Evolutionary conservation across 495 filamentous ascomycete genomes (phyloP).

Genomic region (Cairneyella variabilis): DNA sequence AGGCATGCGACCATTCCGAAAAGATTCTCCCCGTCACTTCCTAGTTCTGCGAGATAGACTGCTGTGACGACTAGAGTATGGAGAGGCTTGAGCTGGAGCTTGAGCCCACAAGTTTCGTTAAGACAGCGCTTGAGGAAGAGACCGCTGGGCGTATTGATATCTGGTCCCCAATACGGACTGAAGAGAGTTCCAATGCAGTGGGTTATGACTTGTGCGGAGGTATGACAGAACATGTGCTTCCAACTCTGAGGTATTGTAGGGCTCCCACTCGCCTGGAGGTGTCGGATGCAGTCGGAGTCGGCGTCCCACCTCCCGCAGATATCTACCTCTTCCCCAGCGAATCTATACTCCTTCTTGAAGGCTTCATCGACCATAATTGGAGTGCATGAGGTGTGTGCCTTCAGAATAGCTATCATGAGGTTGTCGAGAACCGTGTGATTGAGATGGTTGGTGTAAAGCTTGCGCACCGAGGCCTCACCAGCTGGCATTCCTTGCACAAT

Average conservation of each 20-base stretch:
- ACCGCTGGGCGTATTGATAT: slow-evolving; percentile 33
- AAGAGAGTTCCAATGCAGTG: slow-evolving; percentile 33
- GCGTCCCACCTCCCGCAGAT: slow-evolving; percentile 41
- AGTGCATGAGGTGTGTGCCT: slow-evolving; percentile 31
- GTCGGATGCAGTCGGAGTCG: slow-evolving; percentile 32
- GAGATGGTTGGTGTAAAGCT: slow-evolving; percentile 29
- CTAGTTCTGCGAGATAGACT: slow-evolving; percentile 30
- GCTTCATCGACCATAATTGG: slow-evolving; percentile 40
- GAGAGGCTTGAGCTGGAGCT: slow-evolving; percentile 33
- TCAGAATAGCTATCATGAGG: slow-evolving; percentile 37
- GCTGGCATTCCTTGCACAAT: slow-evolving; percentile 1
- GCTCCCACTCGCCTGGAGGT: slow-evolving; percentile 4
- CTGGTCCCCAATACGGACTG: slow-evolving; percentile 15
- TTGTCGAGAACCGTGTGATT: slow-evolving; percentile 41
- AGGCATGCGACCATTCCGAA: slow-evolving; percentile 39
- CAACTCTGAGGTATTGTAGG: slow-evolving; percentile 29
- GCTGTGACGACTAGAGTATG: slow-evolving; percentile 34
- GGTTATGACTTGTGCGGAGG: slow-evolving; percentile 34
- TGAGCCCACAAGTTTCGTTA: slow-evolving; percentile 27
- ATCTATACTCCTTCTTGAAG: slow-evolving; percentile 40
- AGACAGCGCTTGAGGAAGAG: slow-evolving; percentile 32
- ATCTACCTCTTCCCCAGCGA: slow-evolving; percentile 35
- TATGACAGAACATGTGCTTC: slow-evolving; percentile 44
- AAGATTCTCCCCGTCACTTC: slow-evolving; percentile 33
- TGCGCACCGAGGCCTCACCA: slow-evolving; percentile 12